A percentile compares a stretch with the other conserved stretches of the same genome.
phyloP scores from a whole-genome alignment of 306 rosid genomes.

The Sechiopsis laciniata region DNA sequence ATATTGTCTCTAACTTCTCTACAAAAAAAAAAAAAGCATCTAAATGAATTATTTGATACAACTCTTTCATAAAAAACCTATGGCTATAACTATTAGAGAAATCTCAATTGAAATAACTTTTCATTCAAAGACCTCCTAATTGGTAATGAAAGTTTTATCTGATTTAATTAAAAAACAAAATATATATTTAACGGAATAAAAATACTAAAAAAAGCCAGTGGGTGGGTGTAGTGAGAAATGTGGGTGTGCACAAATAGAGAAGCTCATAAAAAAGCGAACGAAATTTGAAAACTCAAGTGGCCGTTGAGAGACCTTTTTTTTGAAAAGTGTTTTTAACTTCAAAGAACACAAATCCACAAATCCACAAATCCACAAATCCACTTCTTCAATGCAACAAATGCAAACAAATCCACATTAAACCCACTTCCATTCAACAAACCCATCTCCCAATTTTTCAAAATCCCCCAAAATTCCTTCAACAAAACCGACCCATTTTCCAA shows the following conservation, averaged over 20 bases:
- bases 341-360: constrained; percentile 17
- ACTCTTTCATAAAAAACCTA: no score
- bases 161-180: no score
- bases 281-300: constrained; percentile 56
- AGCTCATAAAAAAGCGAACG: neutral
- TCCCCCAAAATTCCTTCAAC: no score
- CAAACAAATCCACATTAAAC: constrained; percentile 22
- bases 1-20: no score
- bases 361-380: neutral
- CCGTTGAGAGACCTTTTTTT: constrained; percentile 50
- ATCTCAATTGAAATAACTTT: no score
- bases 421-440: constrained; percentile 17
- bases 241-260: neutral
- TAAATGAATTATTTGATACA: no score
- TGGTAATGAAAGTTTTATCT: no score
- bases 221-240: constrained; percentile 3
- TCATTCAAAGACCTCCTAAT: no score
- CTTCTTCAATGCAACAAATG: constrained; percentile 45
- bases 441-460: no score
- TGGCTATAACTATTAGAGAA: no score
- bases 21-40: no score
- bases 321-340: constrained; percentile 18
- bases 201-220: neutral
- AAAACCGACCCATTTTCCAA: neutral
- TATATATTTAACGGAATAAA: no score